phyloP scores from a whole-genome alignment of 805 yeast genomes.

The Phaffomyces opuntiae region DNA sequence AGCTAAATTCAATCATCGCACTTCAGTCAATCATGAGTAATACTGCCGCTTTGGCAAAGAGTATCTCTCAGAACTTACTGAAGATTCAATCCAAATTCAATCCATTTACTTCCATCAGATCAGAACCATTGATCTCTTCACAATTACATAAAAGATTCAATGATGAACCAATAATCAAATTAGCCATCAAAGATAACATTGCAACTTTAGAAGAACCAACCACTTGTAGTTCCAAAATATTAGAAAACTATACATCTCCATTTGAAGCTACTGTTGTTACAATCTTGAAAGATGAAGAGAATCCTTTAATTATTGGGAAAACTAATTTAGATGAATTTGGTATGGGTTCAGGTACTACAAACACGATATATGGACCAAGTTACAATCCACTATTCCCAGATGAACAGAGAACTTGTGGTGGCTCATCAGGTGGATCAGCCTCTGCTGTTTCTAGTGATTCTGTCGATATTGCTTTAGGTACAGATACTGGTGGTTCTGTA shows the following conservation, averaged over 20 bases:
- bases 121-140: constrained; percentile 1
- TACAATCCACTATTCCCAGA: constrained; percentile 42
- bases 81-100: constrained; percentile 26
- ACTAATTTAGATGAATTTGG: constrained; percentile 96
- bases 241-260: constrained; percentile 61
- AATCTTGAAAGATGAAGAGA: constrained; percentile 40
- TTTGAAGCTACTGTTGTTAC: constrained; percentile 69
- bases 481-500: constrained; percentile 97
- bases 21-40: not conserved
- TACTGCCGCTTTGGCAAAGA: not conserved
- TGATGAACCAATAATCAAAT: constrained; percentile 9
- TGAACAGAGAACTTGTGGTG: constrained; percentile 57
- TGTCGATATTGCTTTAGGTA: constrained; percentile 76
- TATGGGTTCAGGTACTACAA: constrained; percentile 77
- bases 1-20: too few species aligned
- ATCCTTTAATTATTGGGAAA: constrained; percentile 63
- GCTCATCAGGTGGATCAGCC: constrained; percentile 95
- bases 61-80: constrained; percentile 8
- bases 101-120: constrained; percentile 36
- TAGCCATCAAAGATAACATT: constrained; percentile 76
- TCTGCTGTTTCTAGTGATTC: constrained; percentile 75
- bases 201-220: constrained; percentile 60
- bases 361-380: constrained; percentile 51
- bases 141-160: not conserved
- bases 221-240: constrained; percentile 69